Evolutionary conservation across 2,329 filamentous ascomycete species (phyloP).

Genomic region (Chaetomium sp.): DNA sequence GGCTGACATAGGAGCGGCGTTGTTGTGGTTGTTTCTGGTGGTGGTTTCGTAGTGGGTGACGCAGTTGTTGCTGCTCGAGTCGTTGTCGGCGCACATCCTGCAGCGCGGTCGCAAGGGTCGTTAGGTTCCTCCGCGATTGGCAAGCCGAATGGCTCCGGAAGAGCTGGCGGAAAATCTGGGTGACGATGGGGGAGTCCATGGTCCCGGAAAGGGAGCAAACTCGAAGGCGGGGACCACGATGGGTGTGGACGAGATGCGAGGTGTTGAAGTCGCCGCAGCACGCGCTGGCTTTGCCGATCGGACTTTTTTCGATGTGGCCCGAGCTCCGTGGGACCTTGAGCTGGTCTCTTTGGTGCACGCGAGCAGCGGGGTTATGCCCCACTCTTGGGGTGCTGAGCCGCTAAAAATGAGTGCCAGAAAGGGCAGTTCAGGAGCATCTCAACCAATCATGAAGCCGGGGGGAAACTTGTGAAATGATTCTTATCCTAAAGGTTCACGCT

Average conservation of each 20-base stretch:
- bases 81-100: conserved; percentile 30
- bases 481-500: too few species aligned
- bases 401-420: too few species aligned
- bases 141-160: conserved; percentile 70
- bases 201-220: neutral
- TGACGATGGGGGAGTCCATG: conserved; percentile 79
- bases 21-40: conserved; percentile 23
- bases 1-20: conserved; percentile 24
- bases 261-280: conserved; percentile 14
- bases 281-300: neutral
- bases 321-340: conserved; percentile 16
- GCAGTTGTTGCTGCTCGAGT: conserved; percentile 24
- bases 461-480: too few species aligned
- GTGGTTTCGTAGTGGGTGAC: conserved; percentile 6
- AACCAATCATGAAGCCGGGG: too few species aligned
- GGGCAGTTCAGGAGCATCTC: too few species aligned
- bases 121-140: conserved; percentile 43
- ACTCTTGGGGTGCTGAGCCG: too few species aligned
- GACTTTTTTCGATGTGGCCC: conserved; percentile 20
- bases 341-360: neutral
- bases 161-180: conserved; percentile 76
- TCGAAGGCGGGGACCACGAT: neutral
- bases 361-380: too few species aligned
- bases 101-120: conserved; percentile 32
- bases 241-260: neutral